Evolutionary conservation across 257 asterid genomes (phyloP), one percentile per base, ranked within the genome.

Genomic region (Verbena officinalis): DNA sequence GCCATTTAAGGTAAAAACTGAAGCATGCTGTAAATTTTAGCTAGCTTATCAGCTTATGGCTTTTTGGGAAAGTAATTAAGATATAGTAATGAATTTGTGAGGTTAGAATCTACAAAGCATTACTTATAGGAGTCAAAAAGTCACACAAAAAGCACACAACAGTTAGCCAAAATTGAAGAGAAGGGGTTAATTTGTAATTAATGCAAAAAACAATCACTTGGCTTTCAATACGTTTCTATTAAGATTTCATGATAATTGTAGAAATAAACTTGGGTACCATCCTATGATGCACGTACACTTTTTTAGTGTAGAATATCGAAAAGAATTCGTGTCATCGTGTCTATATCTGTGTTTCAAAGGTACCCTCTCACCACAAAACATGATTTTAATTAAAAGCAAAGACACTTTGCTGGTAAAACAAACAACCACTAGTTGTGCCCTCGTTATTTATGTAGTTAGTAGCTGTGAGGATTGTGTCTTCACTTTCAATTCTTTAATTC

Each of bases 401-500:
- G 59, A 44, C 59, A 55, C 70, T 63, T 62, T 62, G 76, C 71
- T 71, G 60, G 61, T 46, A 36, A 63, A 46, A 39, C 59, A 63
- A 61, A 54, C 65, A 71, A 62, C 54, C 58, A 52, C 53, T 33
- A 15, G 7, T 13, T 34, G 23, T 52, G n/a, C 50, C n/a, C n/a
- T 62, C 30, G 40, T 33, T 48, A 27, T 30, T 33, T 48, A 27
- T 46, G 16, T 15, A 31, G 20, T 8, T 40, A 36, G 31, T 39
- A 38, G 24, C 27, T 16, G 15, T 24, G 50, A 21, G 45, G 33
- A 11, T 9, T 45, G 60, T 49, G 38, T 10, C 67, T 68, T 67
- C 39, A 59, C 67, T 49, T 48, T 36, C 45, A 68, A 48, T 31
- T 49, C 44, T 68, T n/a, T n/a, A n/a, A n/a, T n/a, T 39, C 44